These are phyloP conservation scores for Wickerhamomyces mucosus DNA, from an alignment of 805 yeast species.

Conservation along the genomic window DNA sequence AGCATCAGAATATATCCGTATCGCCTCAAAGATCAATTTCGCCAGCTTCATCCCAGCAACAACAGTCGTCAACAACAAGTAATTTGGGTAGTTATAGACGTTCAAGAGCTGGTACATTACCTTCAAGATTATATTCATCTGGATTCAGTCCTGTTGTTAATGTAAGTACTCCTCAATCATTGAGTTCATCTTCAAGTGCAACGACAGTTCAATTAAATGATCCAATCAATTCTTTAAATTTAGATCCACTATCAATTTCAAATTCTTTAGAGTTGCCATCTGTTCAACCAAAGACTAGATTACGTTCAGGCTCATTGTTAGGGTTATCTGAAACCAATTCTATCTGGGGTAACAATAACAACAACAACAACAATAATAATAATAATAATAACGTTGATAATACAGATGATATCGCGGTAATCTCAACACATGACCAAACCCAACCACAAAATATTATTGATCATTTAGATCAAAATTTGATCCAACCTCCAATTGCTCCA, in stretches of 20 bases:
- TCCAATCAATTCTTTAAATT: slow-evolving; percentile 14
- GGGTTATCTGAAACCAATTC: slow-evolving; percentile 33
- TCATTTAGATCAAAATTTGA: no score
- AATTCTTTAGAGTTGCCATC: slow-evolving; percentile 1
- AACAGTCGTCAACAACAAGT: slow-evolving; percentile 15
- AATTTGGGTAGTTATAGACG: slow-evolving; percentile 37
- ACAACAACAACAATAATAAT: slow-evolving; percentile 1
- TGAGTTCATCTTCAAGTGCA: slow-evolving; percentile 4
- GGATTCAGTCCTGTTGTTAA: slow-evolving; percentile 16
- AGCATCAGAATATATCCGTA: slow-evolving; percentile 7
- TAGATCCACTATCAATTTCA: slow-evolving; percentile 14
- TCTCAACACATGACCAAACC: slow-evolving; percentile 1
- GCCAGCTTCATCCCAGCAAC: slow-evolving; percentile 14
- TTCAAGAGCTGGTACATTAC: slow-evolving; percentile 73
- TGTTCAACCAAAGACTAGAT: slow-evolving; percentile 23
- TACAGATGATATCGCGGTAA: no score
- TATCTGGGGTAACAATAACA: slow-evolving; percentile 37
- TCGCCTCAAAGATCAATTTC: slow-evolving; percentile 20
- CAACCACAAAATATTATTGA: not conserved
- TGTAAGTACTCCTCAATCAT: not conserved
- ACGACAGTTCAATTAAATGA: no score
- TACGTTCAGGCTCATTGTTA: slow-evolving; percentile 47
- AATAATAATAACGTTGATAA: no score
- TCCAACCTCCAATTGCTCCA: slow-evolving; percentile 1
- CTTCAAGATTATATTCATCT: slow-evolving; percentile 42